These are phyloP conservation scores for Ophiostoma novo-ulmi DNA, from an alignment of 2,329 filamentous ascomycete genomes.

Conservation along the genomic window DNA sequence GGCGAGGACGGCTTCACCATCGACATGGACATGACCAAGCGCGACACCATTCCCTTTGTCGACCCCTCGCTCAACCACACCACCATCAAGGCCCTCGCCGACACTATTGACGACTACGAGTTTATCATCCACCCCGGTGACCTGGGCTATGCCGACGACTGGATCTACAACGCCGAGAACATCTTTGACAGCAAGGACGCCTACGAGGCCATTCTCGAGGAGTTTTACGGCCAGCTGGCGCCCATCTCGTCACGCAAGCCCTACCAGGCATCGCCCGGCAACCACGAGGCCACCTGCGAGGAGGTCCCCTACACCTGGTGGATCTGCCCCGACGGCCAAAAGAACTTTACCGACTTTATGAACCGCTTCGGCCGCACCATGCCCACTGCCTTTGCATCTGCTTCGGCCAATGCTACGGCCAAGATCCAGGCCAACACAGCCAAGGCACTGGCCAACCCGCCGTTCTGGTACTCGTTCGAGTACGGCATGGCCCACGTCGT, in stretches of 20 bases:
- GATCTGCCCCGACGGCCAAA: slow-evolving; percentile 48
- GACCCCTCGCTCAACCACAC: slow-evolving; percentile 52
- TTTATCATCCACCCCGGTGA: slow-evolving; percentile 52
- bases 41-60: slow-evolving; percentile 45
- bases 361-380: slow-evolving; percentile 50
- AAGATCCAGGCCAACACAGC: slow-evolving; percentile 44
- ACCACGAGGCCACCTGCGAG: slow-evolving; percentile 54
- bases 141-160: slow-evolving; percentile 56
- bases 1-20: slow-evolving; percentile 50
- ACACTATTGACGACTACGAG: slow-evolving; percentile 51
- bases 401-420: slow-evolving; percentile 40
- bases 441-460: slow-evolving; percentile 42
- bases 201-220: slow-evolving; percentile 95
- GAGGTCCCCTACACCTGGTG: slow-evolving; percentile 38
- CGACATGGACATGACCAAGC: slow-evolving; percentile 40
- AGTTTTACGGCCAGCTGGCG: slow-evolving; percentile 60
- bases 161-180: slow-evolving; percentile 45
- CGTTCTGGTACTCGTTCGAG: slow-evolving; percentile 58
- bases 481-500: slow-evolving; percentile 53
- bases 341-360: slow-evolving; percentile 57
- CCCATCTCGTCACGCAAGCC: slow-evolving; percentile 50
- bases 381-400: slow-evolving; percentile 48
- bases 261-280: slow-evolving; percentile 55
- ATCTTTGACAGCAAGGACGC: slow-evolving; percentile 79
- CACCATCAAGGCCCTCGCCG: slow-evolving; percentile 51